Conservation (phyloP, 306 rosid species). For the Cicer arietinum region DNA sequence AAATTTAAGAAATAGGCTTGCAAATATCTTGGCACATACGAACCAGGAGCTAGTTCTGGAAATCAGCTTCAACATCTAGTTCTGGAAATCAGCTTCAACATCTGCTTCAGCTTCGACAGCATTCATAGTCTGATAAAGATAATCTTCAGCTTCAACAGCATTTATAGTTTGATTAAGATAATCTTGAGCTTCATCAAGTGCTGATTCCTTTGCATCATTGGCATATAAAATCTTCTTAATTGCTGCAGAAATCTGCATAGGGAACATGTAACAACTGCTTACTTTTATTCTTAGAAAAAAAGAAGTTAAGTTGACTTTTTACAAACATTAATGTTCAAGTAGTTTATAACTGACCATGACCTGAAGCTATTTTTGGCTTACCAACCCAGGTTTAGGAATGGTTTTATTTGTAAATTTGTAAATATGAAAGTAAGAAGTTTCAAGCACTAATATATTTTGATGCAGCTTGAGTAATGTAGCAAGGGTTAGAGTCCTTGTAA, state of each 20-base stretch:
- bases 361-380: constrained; percentile 9
- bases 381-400: constrained; percentile 14
- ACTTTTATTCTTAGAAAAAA: neutral
- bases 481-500: neutral
- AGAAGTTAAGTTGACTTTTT: constrained; percentile 8
- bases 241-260: constrained; percentile 75
- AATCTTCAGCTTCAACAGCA: constrained; percentile 59
- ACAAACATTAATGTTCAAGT: neutral
- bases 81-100: constrained; percentile 44
- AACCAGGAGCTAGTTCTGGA: constrained; percentile 35
- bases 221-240: constrained; percentile 85
- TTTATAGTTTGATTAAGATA: constrained; percentile 9
- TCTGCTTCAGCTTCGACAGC: constrained; percentile 44
- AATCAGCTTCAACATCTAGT: constrained; percentile 47
- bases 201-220: constrained; percentile 83
- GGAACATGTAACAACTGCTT: constrained; percentile 39
- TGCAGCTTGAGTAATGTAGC: neutral
- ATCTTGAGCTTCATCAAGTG: constrained; percentile 76
- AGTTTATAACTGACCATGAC: neutral
- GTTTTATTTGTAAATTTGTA: constrained; percentile 21
- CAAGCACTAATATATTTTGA: neutral
- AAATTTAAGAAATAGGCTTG: constrained; percentile 23
- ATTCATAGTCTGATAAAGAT: constrained; percentile 41
- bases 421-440: neutral
- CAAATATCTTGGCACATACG: constrained; percentile 31